phyloP scores from a whole-genome alignment of 2,329 filamentous ascomycete genomes.

The Monilinia fructigena region DNA sequence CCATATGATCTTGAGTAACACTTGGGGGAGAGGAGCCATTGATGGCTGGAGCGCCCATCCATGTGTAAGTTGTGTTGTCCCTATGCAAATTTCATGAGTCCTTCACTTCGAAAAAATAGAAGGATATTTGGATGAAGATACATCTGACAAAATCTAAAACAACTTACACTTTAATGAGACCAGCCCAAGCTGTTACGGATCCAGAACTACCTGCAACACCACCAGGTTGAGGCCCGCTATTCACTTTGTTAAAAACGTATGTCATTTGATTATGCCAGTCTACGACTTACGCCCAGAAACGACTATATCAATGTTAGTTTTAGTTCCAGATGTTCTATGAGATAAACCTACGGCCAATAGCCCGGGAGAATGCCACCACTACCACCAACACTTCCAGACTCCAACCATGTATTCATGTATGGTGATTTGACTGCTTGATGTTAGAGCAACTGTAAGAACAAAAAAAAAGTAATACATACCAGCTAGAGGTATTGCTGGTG shows the following conservation, averaged over 20 bases:
- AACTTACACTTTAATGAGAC: conserved; percentile 60
- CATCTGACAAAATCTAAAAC: neutral
- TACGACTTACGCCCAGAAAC: conserved; percentile 36
- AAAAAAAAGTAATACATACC: conserved; percentile 38
- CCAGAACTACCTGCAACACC: conserved; percentile 44
- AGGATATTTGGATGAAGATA: neutral
- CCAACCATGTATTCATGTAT: conserved; percentile 73
- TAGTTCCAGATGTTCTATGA: neutral
- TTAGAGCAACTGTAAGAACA: neutral
- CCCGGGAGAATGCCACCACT: conserved; percentile 67
- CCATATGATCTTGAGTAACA: conserved; percentile 61
- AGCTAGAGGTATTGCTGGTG: conserved; percentile 68
- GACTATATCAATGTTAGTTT: conserved; percentile 30
- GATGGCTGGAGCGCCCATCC: conserved; percentile 59
- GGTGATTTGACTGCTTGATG: conserved; percentile 57
- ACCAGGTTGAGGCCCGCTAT: conserved; percentile 34
- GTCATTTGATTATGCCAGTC: no score
- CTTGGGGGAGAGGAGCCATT: conserved; percentile 45
- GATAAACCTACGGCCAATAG: conserved; percentile 34
- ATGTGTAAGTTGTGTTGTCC: conserved; percentile 62
- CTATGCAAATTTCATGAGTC: neutral
- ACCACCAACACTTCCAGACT: conserved; percentile 58
- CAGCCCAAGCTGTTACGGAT: conserved; percentile 63
- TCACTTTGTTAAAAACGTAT: neutral
- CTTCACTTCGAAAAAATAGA: no score